These are phyloP conservation scores for Hsuehochloa calcarea DNA, from an alignment of 176 grass and related monocot genomes.

Conservation along the genomic window DNA sequence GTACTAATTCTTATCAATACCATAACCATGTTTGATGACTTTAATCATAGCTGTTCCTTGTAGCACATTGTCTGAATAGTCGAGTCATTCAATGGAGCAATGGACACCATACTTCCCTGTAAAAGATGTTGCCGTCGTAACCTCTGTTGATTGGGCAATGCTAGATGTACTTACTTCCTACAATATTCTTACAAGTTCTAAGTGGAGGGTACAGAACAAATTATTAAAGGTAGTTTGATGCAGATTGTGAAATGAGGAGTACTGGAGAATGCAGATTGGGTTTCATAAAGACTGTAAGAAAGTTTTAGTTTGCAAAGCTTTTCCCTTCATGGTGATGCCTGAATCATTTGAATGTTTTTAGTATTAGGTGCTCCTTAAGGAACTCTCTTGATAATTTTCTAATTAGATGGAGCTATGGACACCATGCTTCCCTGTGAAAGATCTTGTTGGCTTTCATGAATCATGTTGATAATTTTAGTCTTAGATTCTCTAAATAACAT, in stretches of 20 bases:
- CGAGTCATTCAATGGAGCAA: neutral
- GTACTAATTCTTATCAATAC: neutral
- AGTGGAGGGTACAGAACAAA: neutral
- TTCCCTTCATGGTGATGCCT: neutral
- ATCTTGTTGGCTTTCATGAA: neutral
- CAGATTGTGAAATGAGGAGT: neutral
- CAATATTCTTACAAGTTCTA: neutral
- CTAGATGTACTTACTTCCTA: neutral
- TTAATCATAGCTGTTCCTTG: constrained; percentile 6
- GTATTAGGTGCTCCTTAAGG: neutral
- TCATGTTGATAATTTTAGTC: neutral
- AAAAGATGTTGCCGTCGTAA: neutral
- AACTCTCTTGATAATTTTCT: neutral
- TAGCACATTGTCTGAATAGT: neutral
- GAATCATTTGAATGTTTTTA: neutral
- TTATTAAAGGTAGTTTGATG: neutral
- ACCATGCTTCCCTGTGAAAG: neutral
- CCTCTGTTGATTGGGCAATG: neutral
- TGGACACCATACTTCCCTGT: neutral
- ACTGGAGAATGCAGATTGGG: neutral
- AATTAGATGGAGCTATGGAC: neutral
- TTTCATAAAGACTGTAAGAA: neutral
- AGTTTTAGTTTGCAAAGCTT: neutral
- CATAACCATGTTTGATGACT: neutral
- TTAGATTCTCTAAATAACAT: neutral